Percentiles rank a stretch among this genome's conserved stretches.
These are phyloP conservation scores for Ambrosiella cleistominuta DNA, from an alignment of 2,329 filamentous ascomycete genomes.

Conservation along the genomic window DNA sequence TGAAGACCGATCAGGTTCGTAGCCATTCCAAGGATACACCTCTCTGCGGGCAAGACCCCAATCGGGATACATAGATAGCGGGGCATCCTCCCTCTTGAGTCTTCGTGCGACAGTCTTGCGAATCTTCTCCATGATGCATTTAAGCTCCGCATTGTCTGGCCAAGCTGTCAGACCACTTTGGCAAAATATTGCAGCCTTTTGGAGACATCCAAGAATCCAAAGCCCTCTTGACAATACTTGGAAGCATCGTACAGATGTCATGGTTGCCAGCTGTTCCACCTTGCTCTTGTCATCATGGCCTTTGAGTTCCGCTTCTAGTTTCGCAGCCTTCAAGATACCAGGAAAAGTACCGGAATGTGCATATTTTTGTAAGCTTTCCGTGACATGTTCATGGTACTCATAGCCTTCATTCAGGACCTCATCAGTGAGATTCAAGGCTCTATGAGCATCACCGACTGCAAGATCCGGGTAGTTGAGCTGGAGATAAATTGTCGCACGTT, in stretches of 20 bases:
- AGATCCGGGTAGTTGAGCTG: constrained; percentile 76
- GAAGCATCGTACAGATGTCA: constrained; percentile 32
- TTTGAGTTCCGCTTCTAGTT: constrained; percentile 20
- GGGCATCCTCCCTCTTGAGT: constrained; percentile 28
- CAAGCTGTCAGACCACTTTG: constrained; percentile 39
- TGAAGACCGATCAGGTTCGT: constrained; percentile 54
- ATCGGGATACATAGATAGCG: constrained; percentile 44
- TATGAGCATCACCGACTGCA: constrained; percentile 76
- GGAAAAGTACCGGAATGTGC: constrained; percentile 22
- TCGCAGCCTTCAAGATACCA: constrained; percentile 29
- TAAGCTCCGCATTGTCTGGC: constrained; percentile 37
- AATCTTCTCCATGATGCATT: constrained; percentile 36
- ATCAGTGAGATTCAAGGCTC: constrained; percentile 71
- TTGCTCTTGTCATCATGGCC: not conserved
- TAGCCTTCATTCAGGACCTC: constrained; percentile 61
- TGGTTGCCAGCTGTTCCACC: constrained; percentile 22
- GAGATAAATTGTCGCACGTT: constrained; percentile 54
- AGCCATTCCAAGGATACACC: constrained; percentile 51
- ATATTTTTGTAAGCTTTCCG: constrained; percentile 29
- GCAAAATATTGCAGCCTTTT: constrained; percentile 49
- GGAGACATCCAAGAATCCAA: constrained; percentile 48
- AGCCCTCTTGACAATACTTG: constrained; percentile 41
- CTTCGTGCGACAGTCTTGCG: constrained; percentile 32
- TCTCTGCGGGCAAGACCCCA: constrained; percentile 51
- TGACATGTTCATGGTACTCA: constrained; percentile 60